Evolutionary conservation across 768 basidiomycete genomes (phyloP).

Genomic region (Neoboletus subvelutipes): DNA sequence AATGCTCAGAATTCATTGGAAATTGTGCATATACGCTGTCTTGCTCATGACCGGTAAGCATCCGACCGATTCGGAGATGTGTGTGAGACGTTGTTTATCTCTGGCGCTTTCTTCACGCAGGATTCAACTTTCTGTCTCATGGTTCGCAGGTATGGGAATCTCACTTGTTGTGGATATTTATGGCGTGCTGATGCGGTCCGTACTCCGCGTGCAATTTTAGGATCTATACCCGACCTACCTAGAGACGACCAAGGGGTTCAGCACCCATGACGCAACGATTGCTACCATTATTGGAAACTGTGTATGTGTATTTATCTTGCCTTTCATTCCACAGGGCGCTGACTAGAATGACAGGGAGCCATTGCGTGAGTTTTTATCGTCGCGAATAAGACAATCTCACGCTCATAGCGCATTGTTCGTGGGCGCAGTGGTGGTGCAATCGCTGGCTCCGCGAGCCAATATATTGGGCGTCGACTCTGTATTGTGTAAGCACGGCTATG

Average conservation of each 20-base stretch:
- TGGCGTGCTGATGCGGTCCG: not conserved
- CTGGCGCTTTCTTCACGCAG: slow-evolving; percentile 26
- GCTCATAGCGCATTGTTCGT: not conserved
- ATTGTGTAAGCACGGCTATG: slow-evolving; percentile 42
- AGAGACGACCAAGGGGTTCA: slow-evolving; percentile 59
- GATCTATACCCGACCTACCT: slow-evolving; percentile 82
- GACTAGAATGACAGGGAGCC: slow-evolving; percentile 36
- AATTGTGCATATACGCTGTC: slow-evolving; percentile 79
- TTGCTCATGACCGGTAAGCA: slow-evolving; percentile 66
- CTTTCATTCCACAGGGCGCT: not conserved
- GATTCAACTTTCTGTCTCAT: slow-evolving; percentile 78
- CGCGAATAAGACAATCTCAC: slow-evolving; percentile 8
- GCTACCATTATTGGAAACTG: slow-evolving; percentile 85
- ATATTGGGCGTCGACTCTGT: slow-evolving; percentile 77
- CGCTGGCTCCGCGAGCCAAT: slow-evolving; percentile 71
- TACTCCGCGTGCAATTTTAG: slow-evolving; percentile 24
- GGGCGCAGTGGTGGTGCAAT: slow-evolving; percentile 55
- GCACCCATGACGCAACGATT: slow-evolving; percentile 55
- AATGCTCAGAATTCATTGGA: slow-evolving; percentile 85
- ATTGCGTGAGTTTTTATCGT: slow-evolving; percentile 37
- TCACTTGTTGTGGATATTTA: not conserved
- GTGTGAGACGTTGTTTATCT: not conserved
- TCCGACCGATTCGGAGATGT: not conserved
- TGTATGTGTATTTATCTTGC: slow-evolving; percentile 33
- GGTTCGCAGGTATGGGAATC: slow-evolving; percentile 52